phyloP scores from a whole-genome alignment of 805 yeast genomes.

The Candida nonsorbophila region DNA sequence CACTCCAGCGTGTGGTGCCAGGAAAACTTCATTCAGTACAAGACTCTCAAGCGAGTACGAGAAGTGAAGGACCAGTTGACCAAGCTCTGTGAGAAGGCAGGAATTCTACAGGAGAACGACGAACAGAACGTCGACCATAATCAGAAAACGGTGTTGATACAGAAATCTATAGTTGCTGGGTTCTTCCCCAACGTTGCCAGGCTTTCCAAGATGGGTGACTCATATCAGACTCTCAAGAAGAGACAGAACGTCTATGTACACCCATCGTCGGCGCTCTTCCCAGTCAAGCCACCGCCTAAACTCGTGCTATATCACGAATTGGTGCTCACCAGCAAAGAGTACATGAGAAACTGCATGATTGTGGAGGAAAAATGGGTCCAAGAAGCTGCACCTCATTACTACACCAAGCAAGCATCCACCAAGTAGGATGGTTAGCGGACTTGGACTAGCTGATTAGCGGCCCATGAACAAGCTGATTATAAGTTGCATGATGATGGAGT shows the following conservation, averaged over 20 bases:
- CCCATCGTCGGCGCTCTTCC: conserved; percentile 74
- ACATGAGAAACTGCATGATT: conserved; percentile 76
- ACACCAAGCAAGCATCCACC: conserved; percentile 11
- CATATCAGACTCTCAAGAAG: conserved; percentile 60
- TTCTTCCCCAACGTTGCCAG: conserved; percentile 64
- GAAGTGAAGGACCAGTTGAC: conserved; percentile 70
- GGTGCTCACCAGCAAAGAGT: conserved; percentile 81
- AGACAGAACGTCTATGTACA: conserved; percentile 76
- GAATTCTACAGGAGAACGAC: conserved; percentile 27
- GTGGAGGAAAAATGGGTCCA: conserved; percentile 67
- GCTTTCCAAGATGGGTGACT: conserved; percentile 58
- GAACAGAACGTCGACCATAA: conserved; percentile 16
- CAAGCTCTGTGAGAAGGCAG: conserved; percentile 51
- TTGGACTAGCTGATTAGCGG: conserved; percentile 14
- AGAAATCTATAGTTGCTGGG: conserved; percentile 60
- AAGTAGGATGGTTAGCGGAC: too few species aligned
- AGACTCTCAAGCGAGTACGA: conserved; percentile 61
- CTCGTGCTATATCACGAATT: conserved; percentile 76
- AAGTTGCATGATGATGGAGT: conserved; percentile 78
- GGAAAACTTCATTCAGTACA: conserved; percentile 75
- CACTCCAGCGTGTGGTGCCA: conserved; percentile 77
- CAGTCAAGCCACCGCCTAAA: conserved; percentile 66
- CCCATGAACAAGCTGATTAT: conserved; percentile 68
- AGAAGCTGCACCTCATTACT: conserved; percentile 69
- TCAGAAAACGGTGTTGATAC: conserved; percentile 26